These are phyloP conservation scores for Pythium utonaiense DNA, from an alignment of 352 stramenopile species.

Conservation along the genomic window DNA sequence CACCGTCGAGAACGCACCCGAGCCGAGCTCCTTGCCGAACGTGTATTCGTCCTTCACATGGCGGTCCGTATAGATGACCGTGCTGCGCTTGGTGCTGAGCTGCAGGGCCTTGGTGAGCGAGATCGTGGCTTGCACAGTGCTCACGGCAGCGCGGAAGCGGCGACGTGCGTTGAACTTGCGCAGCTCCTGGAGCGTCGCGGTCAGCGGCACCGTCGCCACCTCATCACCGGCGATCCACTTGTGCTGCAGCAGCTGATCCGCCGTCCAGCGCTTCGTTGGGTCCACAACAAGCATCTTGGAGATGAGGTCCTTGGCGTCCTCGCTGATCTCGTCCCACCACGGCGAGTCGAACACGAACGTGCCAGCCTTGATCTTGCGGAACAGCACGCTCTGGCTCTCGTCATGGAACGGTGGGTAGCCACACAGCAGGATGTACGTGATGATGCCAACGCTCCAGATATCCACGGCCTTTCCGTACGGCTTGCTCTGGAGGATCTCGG, in stretches of 20 bases:
- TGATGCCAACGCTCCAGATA: slow-evolving; percentile 90
- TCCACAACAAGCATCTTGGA: slow-evolving; percentile 86
- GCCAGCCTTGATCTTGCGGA: slow-evolving; percentile 69
- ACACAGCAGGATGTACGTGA: slow-evolving; percentile 84
- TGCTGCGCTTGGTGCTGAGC: slow-evolving; percentile 28
- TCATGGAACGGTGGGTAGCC: slow-evolving; percentile 88
- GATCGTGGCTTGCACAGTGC: slow-evolving; percentile 81
- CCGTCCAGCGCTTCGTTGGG: slow-evolving; percentile 72
- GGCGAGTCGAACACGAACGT: slow-evolving; percentile 72
- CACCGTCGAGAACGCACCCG: slow-evolving; percentile 49
- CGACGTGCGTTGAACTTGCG: slow-evolving; percentile 92
- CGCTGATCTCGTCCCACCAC: slow-evolving; percentile 79
- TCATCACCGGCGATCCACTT: slow-evolving; percentile 84
- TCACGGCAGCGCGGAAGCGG: slow-evolving; percentile 93
- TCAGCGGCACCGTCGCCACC: slow-evolving; percentile 75
- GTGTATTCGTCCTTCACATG: slow-evolving; percentile 31
- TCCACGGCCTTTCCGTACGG: slow-evolving; percentile 83
- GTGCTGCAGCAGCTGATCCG: slow-evolving; percentile 68
- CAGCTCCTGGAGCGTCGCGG: slow-evolving; percentile 82
- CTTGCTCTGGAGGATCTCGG: slow-evolving; percentile 71
- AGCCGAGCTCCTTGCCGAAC: slow-evolving; percentile 43
- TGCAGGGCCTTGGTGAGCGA: slow-evolving; percentile 70
- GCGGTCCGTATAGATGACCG: slow-evolving; percentile 27
- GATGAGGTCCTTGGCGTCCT: slow-evolving; percentile 87
- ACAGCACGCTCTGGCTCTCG: slow-evolving; percentile 86